Evolutionary conservation across 768 basidiomycete genomes (phyloP), one percentile per base, ranked within the genome.

Genomic region (Daedalea quercina): DNA sequence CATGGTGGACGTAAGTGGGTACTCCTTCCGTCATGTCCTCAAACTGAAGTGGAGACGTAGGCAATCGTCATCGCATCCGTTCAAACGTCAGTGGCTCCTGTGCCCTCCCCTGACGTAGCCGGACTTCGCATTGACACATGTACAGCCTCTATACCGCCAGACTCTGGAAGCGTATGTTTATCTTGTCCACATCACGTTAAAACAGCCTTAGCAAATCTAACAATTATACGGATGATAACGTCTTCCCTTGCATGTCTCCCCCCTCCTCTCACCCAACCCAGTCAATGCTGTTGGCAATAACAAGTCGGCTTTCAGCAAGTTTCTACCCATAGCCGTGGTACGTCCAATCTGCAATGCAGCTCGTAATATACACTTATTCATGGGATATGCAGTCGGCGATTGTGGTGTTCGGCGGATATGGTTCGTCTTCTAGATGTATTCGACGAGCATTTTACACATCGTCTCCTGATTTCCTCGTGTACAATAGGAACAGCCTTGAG

Each of bases 1-100:
- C 6, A 52, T 60, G 3, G 46, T 57, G n/a, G 59, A 57, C 50
- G 59, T 57, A 24, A 3, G 59, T 57, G n/a, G n/a, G n/a, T n/a
- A n/a, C n/a, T 25, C 9, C 9, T 17, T 19, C 25, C n/a, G 15
- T n/a, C 15, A 19, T 25, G 9, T 12, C 0, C 24, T 8, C 28
- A 3, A 7, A 1, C 41, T 22, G 9, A n/a, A 37, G 17, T 15
- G 7, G 0, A 6, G n/a, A 0, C 4, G 2, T 41, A 60, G 59
- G 54, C 53, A 1, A 42, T 60, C 17, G 57, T 60, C 25, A 56
- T 60, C 4, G 44, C 46, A 11, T 60, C 57, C 1, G 59, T 60
- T 9, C 59, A 60, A 24, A 57, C 56, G 59, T 60, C 12, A 25
- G 59, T 54, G 17, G 4, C 37, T 40, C 22, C 3, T 25, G 8